These are phyloP conservation scores for Aspergillus cristatus DNA, from an alignment of 495 filamentous ascomycete genomes.

Conservation along the genomic window DNA sequence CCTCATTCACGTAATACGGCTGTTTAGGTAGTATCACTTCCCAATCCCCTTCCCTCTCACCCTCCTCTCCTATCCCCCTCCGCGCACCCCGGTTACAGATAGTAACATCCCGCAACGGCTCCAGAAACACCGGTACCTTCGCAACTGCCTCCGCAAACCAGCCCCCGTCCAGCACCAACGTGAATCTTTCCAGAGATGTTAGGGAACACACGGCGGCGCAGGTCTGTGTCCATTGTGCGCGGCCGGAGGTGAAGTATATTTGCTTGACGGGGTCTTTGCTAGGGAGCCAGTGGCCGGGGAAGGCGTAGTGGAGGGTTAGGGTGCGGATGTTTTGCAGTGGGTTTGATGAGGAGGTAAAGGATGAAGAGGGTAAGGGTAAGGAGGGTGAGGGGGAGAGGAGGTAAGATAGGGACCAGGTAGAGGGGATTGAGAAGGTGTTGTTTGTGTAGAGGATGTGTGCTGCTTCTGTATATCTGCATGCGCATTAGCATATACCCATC, in stretches of 20 bases:
- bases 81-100: neutral
- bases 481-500: neutral
- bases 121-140: conserved; percentile 32
- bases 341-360: conserved; percentile 26
- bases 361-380: conserved; percentile 32
- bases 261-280: conserved; percentile 38
- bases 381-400: conserved; percentile 33
- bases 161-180: conserved; percentile 24
- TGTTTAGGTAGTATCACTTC: conserved; percentile 28
- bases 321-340: conserved; percentile 23
- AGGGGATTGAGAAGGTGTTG: conserved; percentile 38
- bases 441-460: conserved; percentile 30
- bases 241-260: conserved; percentile 34
- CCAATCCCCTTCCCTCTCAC: conserved; percentile 14
- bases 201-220: conserved; percentile 16
- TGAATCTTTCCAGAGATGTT: conserved; percentile 26
- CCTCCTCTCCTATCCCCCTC: neutral
- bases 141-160: conserved; percentile 38
- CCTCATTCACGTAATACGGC: conserved; percentile 29
- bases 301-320: conserved; percentile 38
- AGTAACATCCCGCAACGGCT: conserved; percentile 27
- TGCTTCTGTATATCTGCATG: conserved; percentile 29
- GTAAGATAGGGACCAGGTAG: conserved; percentile 38
- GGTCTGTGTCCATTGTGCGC: conserved; percentile 35
- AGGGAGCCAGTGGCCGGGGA: conserved; percentile 38